Conservation (phyloP, 352 stramenopile genomes). For the Phytophthora rubi region DNA sequence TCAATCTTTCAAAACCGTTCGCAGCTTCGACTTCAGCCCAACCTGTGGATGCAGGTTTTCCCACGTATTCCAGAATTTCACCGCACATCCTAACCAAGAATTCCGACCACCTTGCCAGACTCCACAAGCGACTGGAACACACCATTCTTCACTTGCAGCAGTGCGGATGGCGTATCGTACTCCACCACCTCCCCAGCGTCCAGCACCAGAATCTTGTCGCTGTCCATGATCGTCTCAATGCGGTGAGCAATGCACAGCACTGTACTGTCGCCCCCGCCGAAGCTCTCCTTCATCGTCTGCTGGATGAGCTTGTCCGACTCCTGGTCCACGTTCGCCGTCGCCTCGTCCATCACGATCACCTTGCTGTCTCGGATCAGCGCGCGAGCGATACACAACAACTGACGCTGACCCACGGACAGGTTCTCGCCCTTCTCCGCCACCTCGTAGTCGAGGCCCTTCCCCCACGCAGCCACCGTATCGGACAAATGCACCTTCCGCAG, state of each 20-base stretch:
- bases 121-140: slow-evolving; percentile 74
- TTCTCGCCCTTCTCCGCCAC: slow-evolving; percentile 94
- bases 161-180: slow-evolving; percentile 34
- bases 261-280: slow-evolving; percentile 74
- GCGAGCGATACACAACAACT: slow-evolving; percentile 95
- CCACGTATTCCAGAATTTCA: no score
- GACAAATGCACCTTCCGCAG: slow-evolving; percentile 63
- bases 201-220: slow-evolving; percentile 91
- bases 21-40: no score
- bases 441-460: slow-evolving; percentile 75
- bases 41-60: no score
- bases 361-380: slow-evolving; percentile 92
- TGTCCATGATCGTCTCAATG: slow-evolving; percentile 94
- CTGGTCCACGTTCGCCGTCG: slow-evolving; percentile 91
- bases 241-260: slow-evolving; percentile 95
- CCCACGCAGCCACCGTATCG: slow-evolving; percentile 67
- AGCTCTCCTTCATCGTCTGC: slow-evolving; percentile 90
- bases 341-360: slow-evolving; percentile 95
- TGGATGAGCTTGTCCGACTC: slow-evolving; percentile 71
- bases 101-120: slow-evolving; percentile 10
- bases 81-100: neutral
- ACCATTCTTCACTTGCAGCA: slow-evolving; percentile 72
- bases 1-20: neutral
- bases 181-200: slow-evolving; percentile 66
- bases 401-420: slow-evolving; percentile 94